These are phyloP conservation scores for Prunus armeniaca DNA, from an alignment of 306 rosid species.

Conservation along the genomic window DNA sequence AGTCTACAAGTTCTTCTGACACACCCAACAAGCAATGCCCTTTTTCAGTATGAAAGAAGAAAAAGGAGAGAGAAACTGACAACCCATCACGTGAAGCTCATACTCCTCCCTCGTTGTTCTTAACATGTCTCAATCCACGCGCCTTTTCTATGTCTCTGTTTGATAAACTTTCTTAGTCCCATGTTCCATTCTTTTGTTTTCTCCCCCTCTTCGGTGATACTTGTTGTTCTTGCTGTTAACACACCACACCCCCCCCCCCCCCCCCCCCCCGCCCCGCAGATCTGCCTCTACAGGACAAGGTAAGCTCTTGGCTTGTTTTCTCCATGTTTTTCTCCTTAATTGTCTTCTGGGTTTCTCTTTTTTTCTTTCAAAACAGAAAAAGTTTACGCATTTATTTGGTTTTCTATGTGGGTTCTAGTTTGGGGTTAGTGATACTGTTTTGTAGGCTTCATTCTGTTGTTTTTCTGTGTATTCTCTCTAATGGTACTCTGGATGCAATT, in stretches of 20 bases:
- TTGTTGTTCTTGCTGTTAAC: background rate
- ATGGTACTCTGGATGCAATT: background rate
- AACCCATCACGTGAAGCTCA: slow-evolving; percentile 54
- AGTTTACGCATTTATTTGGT: slow-evolving; percentile 6
- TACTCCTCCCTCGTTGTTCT: slow-evolving; percentile 18
- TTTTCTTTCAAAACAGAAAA: background rate
- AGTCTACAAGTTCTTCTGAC: slow-evolving; percentile 48
- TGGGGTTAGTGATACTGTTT: background rate
- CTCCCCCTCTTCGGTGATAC: background rate
- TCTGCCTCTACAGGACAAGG: slow-evolving; percentile 34
- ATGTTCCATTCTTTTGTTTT: background rate
- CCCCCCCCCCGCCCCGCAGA: too few relatives aligned
- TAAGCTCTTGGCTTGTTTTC: background rate
- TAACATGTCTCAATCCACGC: slow-evolving; percentile 46
- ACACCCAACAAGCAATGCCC: slow-evolving; percentile 12
- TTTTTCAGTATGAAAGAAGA: slow-evolving; percentile 21
- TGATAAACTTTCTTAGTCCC: background rate
- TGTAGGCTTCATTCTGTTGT: background rate
- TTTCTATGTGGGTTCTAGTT: background rate
- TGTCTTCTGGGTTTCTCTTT: background rate
- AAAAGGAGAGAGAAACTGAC: slow-evolving; percentile 42
- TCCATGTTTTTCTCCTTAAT: slow-evolving; percentile 6
- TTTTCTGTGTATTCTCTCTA: background rate
- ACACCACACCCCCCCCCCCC: too few relatives aligned
- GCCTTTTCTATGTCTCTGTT: slow-evolving; percentile 27